Evolutionary conservation across 2,329 filamentous ascomycete species (phyloP).

Genomic region (Colletotrichum sp.): DNA sequence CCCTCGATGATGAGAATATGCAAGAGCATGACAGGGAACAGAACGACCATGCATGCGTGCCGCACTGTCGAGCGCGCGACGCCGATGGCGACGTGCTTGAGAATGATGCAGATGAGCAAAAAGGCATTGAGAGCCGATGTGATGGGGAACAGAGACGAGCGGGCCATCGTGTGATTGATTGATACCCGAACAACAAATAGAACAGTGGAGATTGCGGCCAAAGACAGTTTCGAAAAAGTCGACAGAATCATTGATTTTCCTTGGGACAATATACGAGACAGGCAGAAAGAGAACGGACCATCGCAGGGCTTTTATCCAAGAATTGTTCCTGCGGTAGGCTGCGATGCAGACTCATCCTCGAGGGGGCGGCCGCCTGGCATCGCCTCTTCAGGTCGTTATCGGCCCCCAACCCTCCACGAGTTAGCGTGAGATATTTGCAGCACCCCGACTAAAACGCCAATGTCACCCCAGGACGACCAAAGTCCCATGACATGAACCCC

Average conservation of each 20-base stretch:
- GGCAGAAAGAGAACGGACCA: neutral
- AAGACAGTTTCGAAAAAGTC: neutral
- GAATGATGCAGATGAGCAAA: constrained; percentile 11
- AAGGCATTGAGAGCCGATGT: constrained; percentile 6
- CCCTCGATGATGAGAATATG: constrained; percentile 10
- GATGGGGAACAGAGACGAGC: constrained; percentile 1
- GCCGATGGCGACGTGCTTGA: constrained; percentile 11
- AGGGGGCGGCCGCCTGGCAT: neutral
- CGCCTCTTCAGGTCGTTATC: neutral
- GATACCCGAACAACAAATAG: neutral
- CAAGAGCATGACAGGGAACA: constrained; percentile 15
- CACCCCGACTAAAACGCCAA: neutral
- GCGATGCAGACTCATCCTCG: neutral
- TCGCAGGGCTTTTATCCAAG: neutral
- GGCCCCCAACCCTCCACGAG: neutral
- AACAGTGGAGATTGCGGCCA: neutral
- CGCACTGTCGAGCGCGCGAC: neutral
- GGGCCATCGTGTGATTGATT: neutral
- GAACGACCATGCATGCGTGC: neutral
- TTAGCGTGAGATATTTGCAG: neutral
- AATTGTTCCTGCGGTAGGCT: neutral
- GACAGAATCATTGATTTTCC: neutral
- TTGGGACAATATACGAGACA: neutral
- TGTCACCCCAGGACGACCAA: neutral
- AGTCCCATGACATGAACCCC: neutral